Conservation (phyloP, 495 filamentous ascomycete genomes). For the Evernia prunastri region DNA sequence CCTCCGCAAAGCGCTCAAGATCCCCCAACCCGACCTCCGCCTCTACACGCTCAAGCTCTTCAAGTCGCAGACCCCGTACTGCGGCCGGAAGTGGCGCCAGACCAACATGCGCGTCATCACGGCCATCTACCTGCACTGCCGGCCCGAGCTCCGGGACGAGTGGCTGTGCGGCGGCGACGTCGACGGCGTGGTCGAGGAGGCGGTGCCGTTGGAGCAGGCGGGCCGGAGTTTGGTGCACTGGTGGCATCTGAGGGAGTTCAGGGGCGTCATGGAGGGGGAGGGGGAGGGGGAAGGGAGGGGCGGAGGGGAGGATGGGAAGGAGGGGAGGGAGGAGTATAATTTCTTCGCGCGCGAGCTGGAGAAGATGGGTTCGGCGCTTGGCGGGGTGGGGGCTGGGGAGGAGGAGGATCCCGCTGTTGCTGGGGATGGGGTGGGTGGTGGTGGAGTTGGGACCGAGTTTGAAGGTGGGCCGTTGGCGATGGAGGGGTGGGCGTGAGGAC, state of each 20-base stretch:
- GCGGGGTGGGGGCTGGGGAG: slow-evolving; percentile 33
- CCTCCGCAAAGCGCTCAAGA: slow-evolving; percentile 80
- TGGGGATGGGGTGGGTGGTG: slow-evolving; percentile 38
- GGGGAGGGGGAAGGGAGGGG: slow-evolving; percentile 18
- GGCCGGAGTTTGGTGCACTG: slow-evolving; percentile 82
- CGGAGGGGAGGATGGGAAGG: slow-evolving; percentile 30
- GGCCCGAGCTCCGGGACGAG: slow-evolving; percentile 87
- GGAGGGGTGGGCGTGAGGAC: slow-evolving; percentile 37
- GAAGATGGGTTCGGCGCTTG: slow-evolving; percentile 59
- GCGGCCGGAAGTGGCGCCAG: slow-evolving; percentile 96
- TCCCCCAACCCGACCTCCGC: slow-evolving; percentile 78
- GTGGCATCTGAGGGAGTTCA: slow-evolving; percentile 79
- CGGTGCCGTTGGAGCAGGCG: slow-evolving; percentile 82
- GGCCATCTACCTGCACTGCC: slow-evolving; percentile 86
- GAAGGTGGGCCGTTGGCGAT: slow-evolving; percentile 41
- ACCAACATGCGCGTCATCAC: slow-evolving; percentile 98
- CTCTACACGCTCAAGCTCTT: slow-evolving; percentile 96
- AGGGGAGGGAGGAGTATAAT: slow-evolving; percentile 69
- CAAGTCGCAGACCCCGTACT: slow-evolving; percentile 97
- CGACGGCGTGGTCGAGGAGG: slow-evolving; percentile 88
- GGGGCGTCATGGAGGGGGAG: slow-evolving; percentile 66
- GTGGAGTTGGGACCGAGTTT: slow-evolving; percentile 42
- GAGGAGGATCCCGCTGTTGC: slow-evolving; percentile 38
- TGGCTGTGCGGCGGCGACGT: slow-evolving; percentile 90
- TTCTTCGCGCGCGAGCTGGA: slow-evolving; percentile 89